Evolutionary conservation across 2,329 filamentous ascomycete genomes (phyloP).

Genomic region (Bipolaris cookei): DNA sequence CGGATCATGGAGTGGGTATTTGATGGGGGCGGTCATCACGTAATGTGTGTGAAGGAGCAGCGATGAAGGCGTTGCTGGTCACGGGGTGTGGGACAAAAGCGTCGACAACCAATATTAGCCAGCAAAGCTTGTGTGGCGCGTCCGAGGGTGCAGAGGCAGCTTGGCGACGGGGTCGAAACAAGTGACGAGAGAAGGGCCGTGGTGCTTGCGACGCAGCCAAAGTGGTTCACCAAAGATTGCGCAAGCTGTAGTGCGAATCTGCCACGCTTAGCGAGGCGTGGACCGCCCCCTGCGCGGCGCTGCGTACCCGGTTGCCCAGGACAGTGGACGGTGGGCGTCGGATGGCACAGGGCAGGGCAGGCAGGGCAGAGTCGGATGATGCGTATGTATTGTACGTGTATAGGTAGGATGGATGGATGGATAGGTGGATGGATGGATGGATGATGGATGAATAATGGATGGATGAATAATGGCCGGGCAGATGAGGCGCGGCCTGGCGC

Average conservation of each 20-base stretch:
- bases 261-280: constrained; percentile 16
- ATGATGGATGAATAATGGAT: not conserved
- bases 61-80: not conserved
- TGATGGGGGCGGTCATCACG: constrained; percentile 7
- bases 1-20: not conserved
- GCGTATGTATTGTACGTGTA: not conserved
- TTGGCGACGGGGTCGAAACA: constrained; percentile 11
- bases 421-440: not conserved
- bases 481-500: not conserved
- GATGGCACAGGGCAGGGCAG: not conserved
- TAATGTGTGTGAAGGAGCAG: constrained; percentile 5
- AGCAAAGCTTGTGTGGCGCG: constrained; percentile 15
- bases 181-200: constrained; percentile 1
- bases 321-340: not conserved
- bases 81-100: not conserved
- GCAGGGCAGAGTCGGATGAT: not conserved
- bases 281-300: constrained; percentile 13
- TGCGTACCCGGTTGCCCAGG: constrained; percentile 1
- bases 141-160: constrained; percentile 1
- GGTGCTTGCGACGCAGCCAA: constrained; percentile 14
- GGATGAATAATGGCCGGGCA: not conserved
- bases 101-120: constrained; percentile 3
- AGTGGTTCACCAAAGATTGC: constrained; percentile 20
- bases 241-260: constrained; percentile 22
- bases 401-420: not conserved